Base-by-base conservation (phyloP, 2,329 filamentous ascomycete genomes). In the Orbilia javanica region DNA sequence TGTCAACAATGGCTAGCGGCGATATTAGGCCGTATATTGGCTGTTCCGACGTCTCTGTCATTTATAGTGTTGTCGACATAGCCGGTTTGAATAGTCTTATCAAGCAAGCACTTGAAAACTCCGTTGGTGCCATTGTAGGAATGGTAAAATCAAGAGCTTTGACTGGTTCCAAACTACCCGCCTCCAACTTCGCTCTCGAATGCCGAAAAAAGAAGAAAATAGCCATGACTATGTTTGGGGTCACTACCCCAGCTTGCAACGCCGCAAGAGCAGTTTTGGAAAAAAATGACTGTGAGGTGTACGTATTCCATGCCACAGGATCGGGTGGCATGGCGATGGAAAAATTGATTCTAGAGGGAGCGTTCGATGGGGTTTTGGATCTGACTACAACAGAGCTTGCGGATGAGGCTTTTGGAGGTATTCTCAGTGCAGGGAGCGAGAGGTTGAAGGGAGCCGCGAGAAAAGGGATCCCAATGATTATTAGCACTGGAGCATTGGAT, bases 161-260 rank as follows among this genome's bases (percentile, higher is more conserved):
- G 20, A n/a, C n/a, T n/a, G 50, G 46, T n/a, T 13, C 22, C n/a
- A n/a, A n/a, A 15, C 39, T 15, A 25, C 20, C 0, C 87, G 89
- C 0, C 83, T n/a, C n/a, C n/a, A n/a, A n/a, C n/a, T n/a, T n/a
- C n/a, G n/a, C n/a, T n/a, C n/a, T n/a, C n/a, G n/a, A n/a, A n/a
- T n/a, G n/a, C n/a, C n/a, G n/a, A n/a, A n/a, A 15, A 7, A 86
- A 86, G 80, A 87, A 86, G 69, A 84, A 87, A 0, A 85, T 93
- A 5, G 91, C 87, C 0, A 87, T 92, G 25, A 92, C 90, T 1
- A 93, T 93, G 91, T 93, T 92, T 81, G 91, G 91, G 1, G 90
- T 93, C 5, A 93, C 91, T 0, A 93, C 90, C 0, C 90, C 90
- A 0, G 88, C 87, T 10, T 90, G 90, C 0, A 87, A 90, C 55